Evolutionary conservation across 306 rosid genomes (phyloP), one percentile per base, ranked within the genome.

Genomic region (Nissolia schottii): DNA sequence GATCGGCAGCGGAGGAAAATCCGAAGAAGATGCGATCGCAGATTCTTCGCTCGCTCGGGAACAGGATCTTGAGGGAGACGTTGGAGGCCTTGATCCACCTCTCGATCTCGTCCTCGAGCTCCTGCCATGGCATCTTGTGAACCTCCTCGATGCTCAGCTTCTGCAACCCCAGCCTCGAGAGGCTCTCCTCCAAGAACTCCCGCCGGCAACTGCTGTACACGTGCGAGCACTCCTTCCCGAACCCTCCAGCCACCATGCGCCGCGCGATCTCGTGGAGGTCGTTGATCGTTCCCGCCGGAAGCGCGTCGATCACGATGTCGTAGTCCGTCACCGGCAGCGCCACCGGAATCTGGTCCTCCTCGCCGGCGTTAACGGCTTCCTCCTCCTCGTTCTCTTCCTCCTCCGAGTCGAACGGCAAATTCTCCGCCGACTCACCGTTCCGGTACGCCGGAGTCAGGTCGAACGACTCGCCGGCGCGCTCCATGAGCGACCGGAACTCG

Each of bases 181-280:
- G 20, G 73, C 97, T 91, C 70, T 94, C 99, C 55, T 91, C 99
- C 10, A 91, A 32, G 27, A 94, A 94, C 71, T 91, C 99, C 25
- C 99, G 79, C 76, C 99, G 73, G 86, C 90, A 86, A 70, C 89
- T 88, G 23, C 93, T 88, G 56, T 89, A 94, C 71, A 90, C 93
- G 57, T 89, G 97, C 3, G 91, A 87, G 50, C 97, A 89, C 87
- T 94, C 96, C 71, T 94, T 94, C n/a, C 87, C 93, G 23, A 87
- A 94, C 6, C 96, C 92, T 1, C 93, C 96, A 4, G 90, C 87
- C 43, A 88, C 96, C 99, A 94, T 94, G 1, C 96, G 90, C 80
- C 92, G 88, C 55, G 96, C 96, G 41, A 94, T 94, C 68, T 94
- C 96, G 18, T 91, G 97, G 35, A 94, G 99, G 22, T 91, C 96